These are phyloP conservation scores for Lachnellula occidentalis DNA, from an alignment of 2,329 filamentous ascomycete genomes.

Conservation along the genomic window DNA sequence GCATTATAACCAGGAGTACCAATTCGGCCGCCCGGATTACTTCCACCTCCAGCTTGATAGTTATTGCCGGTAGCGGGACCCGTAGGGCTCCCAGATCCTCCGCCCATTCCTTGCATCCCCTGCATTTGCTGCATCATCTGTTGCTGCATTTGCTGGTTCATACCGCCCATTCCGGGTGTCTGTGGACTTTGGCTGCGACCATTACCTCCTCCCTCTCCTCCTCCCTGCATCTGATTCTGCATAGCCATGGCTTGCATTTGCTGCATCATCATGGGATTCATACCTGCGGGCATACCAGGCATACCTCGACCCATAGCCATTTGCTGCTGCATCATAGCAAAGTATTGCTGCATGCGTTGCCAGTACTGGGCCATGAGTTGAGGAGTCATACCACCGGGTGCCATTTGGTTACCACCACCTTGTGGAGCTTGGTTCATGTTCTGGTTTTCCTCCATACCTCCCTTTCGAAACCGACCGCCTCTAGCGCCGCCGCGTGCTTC, in stretches of 20 bases:
- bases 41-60: conserved; percentile 28
- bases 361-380: conserved; percentile 98
- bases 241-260: conserved; percentile 54
- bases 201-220: conserved; percentile 7
- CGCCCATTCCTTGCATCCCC: conserved; percentile 38
- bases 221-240: conserved; percentile 32
- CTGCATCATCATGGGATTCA: conserved; percentile 76
- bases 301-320: conserved; percentile 70
- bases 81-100: conserved; percentile 12
- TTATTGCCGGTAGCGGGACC: conserved; percentile 29
- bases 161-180: conserved; percentile 25
- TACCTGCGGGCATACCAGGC: conserved; percentile 56
- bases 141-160: conserved; percentile 47
- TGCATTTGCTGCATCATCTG: conserved; percentile 47
- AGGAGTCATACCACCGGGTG: conserved; percentile 71
- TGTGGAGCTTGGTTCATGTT: conserved; percentile 34
- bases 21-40: conserved; percentile 38
- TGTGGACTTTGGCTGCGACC: conserved; percentile 31
- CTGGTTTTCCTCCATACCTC: conserved; percentile 41
- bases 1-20: conserved; percentile 44
- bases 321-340: conserved; percentile 89
- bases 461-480: conserved; percentile 51
- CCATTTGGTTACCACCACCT: conserved; percentile 31
- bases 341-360: conserved; percentile 97
- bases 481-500: conserved; percentile 53